Evolutionary conservation across 352 stramenopile species (phyloP).

Genomic region (Halophytophthora polymorphica): DNA sequence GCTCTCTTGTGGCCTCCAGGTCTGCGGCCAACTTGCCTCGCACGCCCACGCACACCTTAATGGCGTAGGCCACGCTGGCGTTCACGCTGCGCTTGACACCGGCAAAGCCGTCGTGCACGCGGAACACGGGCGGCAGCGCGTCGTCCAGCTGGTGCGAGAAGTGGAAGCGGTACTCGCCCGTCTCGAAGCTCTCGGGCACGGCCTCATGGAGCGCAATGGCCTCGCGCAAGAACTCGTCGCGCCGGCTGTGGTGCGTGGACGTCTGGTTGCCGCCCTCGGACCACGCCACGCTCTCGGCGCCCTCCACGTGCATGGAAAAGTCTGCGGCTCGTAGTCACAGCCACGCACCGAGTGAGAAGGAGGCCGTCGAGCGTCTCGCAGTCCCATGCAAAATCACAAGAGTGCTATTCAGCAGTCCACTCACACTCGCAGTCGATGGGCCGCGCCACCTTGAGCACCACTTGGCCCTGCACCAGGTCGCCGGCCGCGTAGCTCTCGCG

Average conservation of each 20-base stretch:
- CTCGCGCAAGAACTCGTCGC: constrained; percentile 21
- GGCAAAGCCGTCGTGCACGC: constrained; percentile 15
- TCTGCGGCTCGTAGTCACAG: constrained; percentile 1
- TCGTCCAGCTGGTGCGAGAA: constrained; percentile 33
- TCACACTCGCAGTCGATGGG: constrained; percentile 18
- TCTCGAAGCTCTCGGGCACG: constrained; percentile 12
- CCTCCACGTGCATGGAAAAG: constrained; percentile 21
- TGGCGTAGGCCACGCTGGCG: constrained; percentile 63
- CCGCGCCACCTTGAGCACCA: constrained; percentile 16
- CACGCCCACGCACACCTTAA: constrained; percentile 55
- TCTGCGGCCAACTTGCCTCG: constrained; percentile 53
- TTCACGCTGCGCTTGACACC: constrained; percentile 28
- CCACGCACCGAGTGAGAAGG: background rate
- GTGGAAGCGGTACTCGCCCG: constrained; percentile 22
- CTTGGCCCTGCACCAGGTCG: constrained; percentile 22
- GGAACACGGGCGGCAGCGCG: constrained; percentile 36
- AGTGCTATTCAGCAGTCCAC: constrained; percentile 1
- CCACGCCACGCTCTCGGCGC: constrained; percentile 17
- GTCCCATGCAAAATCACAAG: no score
- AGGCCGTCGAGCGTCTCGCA: no score
- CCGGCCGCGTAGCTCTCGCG: constrained; percentile 22
- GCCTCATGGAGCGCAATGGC: constrained; percentile 9
- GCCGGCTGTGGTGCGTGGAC: constrained; percentile 13
- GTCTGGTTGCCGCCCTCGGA: constrained; percentile 23
- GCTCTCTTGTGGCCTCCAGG: constrained; percentile 33